Evolutionary conservation across 495 filamentous ascomycete genomes (phyloP).

Genomic region (Penicillium psychrofluorescens): DNA sequence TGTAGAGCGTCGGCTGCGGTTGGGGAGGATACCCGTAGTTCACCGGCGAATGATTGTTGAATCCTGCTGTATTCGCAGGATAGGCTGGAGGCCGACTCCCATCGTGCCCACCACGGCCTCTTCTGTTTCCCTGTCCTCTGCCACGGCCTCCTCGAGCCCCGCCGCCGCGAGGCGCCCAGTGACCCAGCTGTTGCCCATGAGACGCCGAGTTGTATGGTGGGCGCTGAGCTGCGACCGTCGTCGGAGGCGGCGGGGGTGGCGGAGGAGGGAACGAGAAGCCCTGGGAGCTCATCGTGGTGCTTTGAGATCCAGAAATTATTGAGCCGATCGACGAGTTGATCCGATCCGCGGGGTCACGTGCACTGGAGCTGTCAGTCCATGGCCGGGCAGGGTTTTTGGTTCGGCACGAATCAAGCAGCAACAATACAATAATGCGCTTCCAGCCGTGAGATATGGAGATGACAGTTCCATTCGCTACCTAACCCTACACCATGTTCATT

Average conservation of each 20-base stretch:
- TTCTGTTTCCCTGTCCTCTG: constrained; percentile 45
- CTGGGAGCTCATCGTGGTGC: constrained; percentile 35
- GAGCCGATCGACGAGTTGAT: too few relatives aligned
- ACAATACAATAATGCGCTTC: too few relatives aligned
- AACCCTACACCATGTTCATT: constrained; percentile 44
- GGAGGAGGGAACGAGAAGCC: constrained; percentile 47
- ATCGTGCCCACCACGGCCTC: constrained; percentile 44
- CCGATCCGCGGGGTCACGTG: background rate
- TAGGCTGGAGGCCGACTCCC: constrained; percentile 16
- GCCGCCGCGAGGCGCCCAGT: constrained; percentile 10
- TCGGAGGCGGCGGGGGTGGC: constrained; percentile 35
- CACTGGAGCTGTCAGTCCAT: background rate
- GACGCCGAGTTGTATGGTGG: constrained; percentile 19
- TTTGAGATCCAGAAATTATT: constrained; percentile 10
- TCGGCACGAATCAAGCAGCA: background rate
- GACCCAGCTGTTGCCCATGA: constrained; percentile 28
- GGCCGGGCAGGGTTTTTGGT: constrained; percentile 5
- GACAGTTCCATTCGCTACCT: background rate
- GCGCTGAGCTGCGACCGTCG: constrained; percentile 14
- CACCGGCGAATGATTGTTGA: constrained; percentile 20
- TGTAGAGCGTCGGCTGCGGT: constrained; percentile 17
- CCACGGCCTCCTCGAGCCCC: constrained; percentile 34
- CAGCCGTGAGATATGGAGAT: background rate
- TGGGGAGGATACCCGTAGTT: constrained; percentile 29
- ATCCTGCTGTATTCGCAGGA: constrained; percentile 10